phyloP scores from a whole-genome alignment of 371 early-diverging fungal species.

The Lichtheimia ramosa region DNA sequence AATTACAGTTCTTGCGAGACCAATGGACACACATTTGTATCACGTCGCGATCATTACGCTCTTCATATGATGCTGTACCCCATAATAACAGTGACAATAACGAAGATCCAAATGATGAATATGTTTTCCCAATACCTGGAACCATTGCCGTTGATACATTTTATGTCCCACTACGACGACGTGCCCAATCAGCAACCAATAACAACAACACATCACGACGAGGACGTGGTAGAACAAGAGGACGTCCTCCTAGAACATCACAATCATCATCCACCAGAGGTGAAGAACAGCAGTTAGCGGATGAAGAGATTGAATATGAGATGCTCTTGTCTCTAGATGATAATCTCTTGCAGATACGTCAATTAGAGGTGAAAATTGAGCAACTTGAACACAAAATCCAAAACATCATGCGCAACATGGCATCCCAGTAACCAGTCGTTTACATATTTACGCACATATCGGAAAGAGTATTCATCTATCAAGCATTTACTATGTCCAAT shows the following conservation, averaged over 20 bases:
- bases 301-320: slow-evolving; percentile 26
- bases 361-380: slow-evolving; percentile 29
- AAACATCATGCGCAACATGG: neutral
- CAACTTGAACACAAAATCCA: slow-evolving; percentile 16
- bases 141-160: slow-evolving; percentile 2
- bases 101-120: neutral
- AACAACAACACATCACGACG: too few relatives aligned
- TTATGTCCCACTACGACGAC: neutral
- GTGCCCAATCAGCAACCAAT: neutral
- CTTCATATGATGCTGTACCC: slow-evolving; percentile 3
- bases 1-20: slow-evolving; percentile 10
- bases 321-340: slow-evolving; percentile 36
- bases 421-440: neutral
- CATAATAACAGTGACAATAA: neutral
- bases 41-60: slow-evolving; percentile 11
- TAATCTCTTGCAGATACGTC: slow-evolving; percentile 27
- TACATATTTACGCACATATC: neutral
- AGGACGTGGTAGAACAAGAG: too few relatives aligned
- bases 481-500: too few relatives aligned
- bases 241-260: too few relatives aligned
- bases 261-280: too few relatives aligned
- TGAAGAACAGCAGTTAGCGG: neutral
- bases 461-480: too few relatives aligned
- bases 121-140: neutral
- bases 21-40: slow-evolving; percentile 16